phyloP scores from a whole-genome alignment of 2,329 filamentous ascomycete genomes.

The Fusarium irregulare region DNA sequence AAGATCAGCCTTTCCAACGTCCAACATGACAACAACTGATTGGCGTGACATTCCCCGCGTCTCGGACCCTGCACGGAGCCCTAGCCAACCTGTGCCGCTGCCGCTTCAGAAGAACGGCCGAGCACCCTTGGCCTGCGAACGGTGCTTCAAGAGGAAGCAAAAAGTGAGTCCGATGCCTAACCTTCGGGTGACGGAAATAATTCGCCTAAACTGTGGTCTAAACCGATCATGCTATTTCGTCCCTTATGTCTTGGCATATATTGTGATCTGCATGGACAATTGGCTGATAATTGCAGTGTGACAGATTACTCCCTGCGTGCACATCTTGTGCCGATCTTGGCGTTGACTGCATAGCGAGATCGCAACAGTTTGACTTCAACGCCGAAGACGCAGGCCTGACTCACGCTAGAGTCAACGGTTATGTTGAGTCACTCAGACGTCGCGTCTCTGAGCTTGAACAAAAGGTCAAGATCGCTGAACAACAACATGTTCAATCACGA shows the following conservation, averaged over 20 bases:
- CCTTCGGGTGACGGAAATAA: background rate
- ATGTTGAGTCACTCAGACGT: slow-evolving; percentile 15
- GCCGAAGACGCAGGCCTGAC: slow-evolving; percentile 21
- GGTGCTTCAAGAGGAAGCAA: slow-evolving; percentile 36
- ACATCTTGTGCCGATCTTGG: slow-evolving; percentile 23
- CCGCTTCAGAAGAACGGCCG: slow-evolving; percentile 9
- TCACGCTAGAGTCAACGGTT: slow-evolving; percentile 19
- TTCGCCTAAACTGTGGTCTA: too few relatives aligned
- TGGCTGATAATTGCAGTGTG: background rate
- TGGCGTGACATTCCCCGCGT: slow-evolving; percentile 6
- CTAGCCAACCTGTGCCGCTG: background rate
- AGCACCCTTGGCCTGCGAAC: slow-evolving; percentile 23
- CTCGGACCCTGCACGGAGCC: slow-evolving; percentile 14
- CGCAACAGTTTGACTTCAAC: slow-evolving; percentile 28
- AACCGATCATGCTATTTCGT: too few relatives aligned
- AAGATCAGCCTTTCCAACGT: background rate
- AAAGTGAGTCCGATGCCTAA: background rate
- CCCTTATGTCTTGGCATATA: background rate
- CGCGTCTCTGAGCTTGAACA: slow-evolving; percentile 18
- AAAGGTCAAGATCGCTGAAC: slow-evolving; percentile 14
- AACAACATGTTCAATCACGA: background rate
- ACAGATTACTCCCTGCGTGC: slow-evolving; percentile 11
- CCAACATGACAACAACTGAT: slow-evolving; percentile 16
- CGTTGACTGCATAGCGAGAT: slow-evolving; percentile 18
- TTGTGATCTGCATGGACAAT: background rate